Evolutionary conservation across 306 rosid species (phyloP).

Genomic region (Ormosia semicastrata): DNA sequence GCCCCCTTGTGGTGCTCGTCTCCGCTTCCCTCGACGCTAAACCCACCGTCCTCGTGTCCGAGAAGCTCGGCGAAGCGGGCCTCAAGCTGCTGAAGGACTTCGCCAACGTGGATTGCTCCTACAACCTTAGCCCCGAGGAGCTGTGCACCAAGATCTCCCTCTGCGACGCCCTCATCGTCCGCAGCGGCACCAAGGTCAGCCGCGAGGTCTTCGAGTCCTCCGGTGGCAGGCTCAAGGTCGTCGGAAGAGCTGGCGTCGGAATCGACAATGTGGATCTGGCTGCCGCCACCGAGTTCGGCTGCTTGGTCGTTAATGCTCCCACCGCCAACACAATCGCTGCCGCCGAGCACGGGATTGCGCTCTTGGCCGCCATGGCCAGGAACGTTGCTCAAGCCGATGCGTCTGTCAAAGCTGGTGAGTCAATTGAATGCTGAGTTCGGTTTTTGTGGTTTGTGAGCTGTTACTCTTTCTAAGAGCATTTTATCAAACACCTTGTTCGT

Average conservation of each 20-base stretch:
- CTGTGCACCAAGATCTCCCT: conserved; percentile 98
- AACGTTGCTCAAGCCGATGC: conserved; percentile 97
- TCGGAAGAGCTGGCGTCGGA: conserved; percentile 97
- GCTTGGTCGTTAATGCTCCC: conserved; percentile 94
- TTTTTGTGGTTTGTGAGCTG: neutral
- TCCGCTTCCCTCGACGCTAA: conserved; percentile 68
- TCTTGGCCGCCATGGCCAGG: conserved; percentile 92
- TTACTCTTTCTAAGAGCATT: neutral
- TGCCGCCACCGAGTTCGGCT: conserved; percentile 97
- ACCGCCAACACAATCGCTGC: conserved; percentile 98
- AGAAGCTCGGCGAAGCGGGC: conserved; percentile 93
- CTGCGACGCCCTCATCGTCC: conserved; percentile 90
- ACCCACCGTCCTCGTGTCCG: conserved; percentile 90
- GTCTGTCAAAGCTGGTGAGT: conserved; percentile 84
- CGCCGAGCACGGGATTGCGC: conserved; percentile 96
- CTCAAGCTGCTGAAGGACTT: conserved; percentile 68
- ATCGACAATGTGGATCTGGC: conserved; percentile 98
- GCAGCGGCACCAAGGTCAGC: conserved; percentile 89
- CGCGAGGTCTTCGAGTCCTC: conserved; percentile 96
- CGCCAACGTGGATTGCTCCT: conserved; percentile 87
- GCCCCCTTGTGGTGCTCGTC: conserved; percentile 45
- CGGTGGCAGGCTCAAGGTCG: conserved; percentile 89
- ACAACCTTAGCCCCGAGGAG: conserved; percentile 83
- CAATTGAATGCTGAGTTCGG: neutral
- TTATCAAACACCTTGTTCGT: conserved; percentile 18